phyloP scores from a whole-genome alignment of 371 early-diverging fungal genomes.

The Blakeslea trispora region DNA sequence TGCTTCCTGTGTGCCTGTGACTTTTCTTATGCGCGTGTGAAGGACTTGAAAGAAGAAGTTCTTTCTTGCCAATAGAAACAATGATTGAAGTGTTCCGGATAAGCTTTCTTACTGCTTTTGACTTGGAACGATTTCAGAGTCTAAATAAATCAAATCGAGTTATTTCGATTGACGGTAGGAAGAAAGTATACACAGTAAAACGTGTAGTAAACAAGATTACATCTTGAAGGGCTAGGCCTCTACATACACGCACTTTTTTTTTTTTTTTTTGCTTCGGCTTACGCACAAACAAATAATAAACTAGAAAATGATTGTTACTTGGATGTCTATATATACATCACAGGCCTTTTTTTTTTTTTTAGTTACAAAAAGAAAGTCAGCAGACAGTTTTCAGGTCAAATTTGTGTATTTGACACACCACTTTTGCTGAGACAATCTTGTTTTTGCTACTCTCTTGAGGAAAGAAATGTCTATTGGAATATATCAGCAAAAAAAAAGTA shows the following conservation, averaged over 20 bases:
- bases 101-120: too few species aligned
- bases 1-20: slow-evolving; percentile 11
- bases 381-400: slow-evolving; percentile 8
- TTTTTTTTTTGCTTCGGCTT: neutral
- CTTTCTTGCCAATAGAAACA: neutral
- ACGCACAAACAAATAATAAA: neutral
- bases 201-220: too few species aligned
- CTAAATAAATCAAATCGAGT: too few species aligned
- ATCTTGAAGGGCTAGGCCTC: neutral
- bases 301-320: neutral
- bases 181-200: too few species aligned
- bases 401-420: neutral
- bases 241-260: too few species aligned
- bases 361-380: slow-evolving; percentile 14
- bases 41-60: slow-evolving; percentile 7
- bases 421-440: neutral
- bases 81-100: neutral
- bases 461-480: too few species aligned
- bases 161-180: too few species aligned
- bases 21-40: slow-evolving; percentile 18
- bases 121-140: too few species aligned
- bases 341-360: neutral
- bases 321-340: neutral
- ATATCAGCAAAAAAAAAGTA: neutral
- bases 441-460: slow-evolving; percentile 1